Percentiles rank a stretch among this genome's conserved stretches.
phyloP scores from a whole-genome alignment of 371 early-diverging fungal species.

The Smittium culicis region DNA sequence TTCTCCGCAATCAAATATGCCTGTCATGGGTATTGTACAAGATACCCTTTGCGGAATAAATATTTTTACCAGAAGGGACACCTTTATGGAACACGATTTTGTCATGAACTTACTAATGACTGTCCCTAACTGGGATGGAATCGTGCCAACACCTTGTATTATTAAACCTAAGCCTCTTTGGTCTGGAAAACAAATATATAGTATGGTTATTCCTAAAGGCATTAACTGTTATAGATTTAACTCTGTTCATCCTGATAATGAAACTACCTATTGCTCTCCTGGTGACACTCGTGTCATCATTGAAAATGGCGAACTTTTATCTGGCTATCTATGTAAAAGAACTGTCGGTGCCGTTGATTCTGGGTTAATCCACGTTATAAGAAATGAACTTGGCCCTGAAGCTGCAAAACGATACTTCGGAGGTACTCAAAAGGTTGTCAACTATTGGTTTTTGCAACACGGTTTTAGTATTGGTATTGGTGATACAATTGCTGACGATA shows the following conservation, averaged over 20 bases:
- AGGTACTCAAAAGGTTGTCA: slow-evolving; percentile 89
- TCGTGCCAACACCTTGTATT: slow-evolving; percentile 85
- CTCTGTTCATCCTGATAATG: slow-evolving; percentile 41
- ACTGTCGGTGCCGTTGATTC: slow-evolving; percentile 90
- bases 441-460: slow-evolving; percentile 89
- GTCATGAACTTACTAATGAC: slow-evolving; percentile 93
- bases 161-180: slow-evolving; percentile 92
- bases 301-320: slow-evolving; percentile 84
- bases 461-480: slow-evolving; percentile 99
- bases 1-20: slow-evolving; percentile 96
- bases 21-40: slow-evolving; percentile 99
- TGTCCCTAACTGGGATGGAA: slow-evolving; percentile 93
- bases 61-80: slow-evolving; percentile 92
- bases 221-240: slow-evolving; percentile 53
- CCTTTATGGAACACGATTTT: slow-evolving; percentile 76
- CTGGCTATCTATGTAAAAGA: slow-evolving; percentile 96
- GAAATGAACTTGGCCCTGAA: slow-evolving; percentile 90
- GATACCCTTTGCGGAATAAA: slow-evolving; percentile 96
- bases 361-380: slow-evolving; percentile 92
- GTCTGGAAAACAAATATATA: slow-evolving; percentile 98
- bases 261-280: slow-evolving; percentile 57
- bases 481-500: slow-evolving; percentile 91
- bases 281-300: slow-evolving; percentile 89
- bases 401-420: slow-evolving; percentile 88
- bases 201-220: slow-evolving; percentile 84